These are phyloP conservation scores for Pterula multifida DNA, from an alignment of 1,284 basidiomycete species.

Conservation along the genomic window DNA sequence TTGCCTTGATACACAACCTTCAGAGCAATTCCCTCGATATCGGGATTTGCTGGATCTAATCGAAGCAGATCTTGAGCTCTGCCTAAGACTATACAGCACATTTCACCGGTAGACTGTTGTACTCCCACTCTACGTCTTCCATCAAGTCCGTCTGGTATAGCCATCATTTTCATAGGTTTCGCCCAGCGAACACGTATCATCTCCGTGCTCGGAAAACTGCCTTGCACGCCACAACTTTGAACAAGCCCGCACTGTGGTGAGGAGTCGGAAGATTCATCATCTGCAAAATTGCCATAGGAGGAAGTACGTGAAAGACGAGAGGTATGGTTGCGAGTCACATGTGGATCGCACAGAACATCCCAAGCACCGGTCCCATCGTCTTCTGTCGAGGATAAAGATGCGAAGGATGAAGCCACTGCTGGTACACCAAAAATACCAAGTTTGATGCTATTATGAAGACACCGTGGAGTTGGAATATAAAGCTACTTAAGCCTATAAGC, in stretches of 20 bases:
- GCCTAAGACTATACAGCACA: slow-evolving; percentile 47
- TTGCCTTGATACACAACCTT: not conserved
- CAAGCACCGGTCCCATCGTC: slow-evolving; percentile 47
- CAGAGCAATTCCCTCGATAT: slow-evolving; percentile 26
- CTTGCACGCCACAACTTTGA: slow-evolving; percentile 57
- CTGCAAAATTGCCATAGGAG: slow-evolving; percentile 59
- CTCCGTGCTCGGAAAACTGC: slow-evolving; percentile 67
- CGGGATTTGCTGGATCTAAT: slow-evolving; percentile 59
- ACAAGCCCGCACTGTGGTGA: slow-evolving; percentile 37
- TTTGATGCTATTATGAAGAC: slow-evolving; percentile 62
- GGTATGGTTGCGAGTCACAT: slow-evolving; percentile 45
- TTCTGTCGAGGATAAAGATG: slow-evolving; percentile 63
- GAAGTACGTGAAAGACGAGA: slow-evolving; percentile 36
- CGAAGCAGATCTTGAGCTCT: slow-evolving; percentile 36
- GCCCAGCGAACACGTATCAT: slow-evolving; percentile 69
- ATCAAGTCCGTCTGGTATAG: slow-evolving; percentile 33
- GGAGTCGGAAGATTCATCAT: slow-evolving; percentile 55
- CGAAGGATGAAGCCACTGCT: slow-evolving; percentile 45
- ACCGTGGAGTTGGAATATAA: slow-evolving; percentile 62
- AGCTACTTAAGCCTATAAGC: slow-evolving; percentile 28
- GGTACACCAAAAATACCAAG: slow-evolving; percentile 58
- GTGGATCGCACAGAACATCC: slow-evolving; percentile 69
- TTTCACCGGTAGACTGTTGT: slow-evolving; percentile 49
- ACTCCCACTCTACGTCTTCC: slow-evolving; percentile 56
- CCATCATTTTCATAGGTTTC: slow-evolving; percentile 39